Evolutionary conservation across 1,139 yeast species (phyloP).

Genomic region (Eremothecium gossypii): DNA sequence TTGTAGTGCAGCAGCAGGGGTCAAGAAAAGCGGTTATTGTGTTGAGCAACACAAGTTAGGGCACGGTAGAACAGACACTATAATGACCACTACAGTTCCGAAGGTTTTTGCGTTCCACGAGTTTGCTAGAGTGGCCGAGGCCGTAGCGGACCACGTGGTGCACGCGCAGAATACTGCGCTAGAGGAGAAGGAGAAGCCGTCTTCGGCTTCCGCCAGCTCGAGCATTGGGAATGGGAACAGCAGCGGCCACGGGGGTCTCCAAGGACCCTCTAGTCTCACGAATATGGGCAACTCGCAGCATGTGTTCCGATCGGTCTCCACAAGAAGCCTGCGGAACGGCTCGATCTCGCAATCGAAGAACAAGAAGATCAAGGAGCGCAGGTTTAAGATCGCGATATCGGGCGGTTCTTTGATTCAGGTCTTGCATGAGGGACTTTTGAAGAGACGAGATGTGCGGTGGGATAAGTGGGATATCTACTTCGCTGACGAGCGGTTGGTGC

Average conservation of each 20-base stretch:
- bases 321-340: slow-evolving; percentile 12
- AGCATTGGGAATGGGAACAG: slow-evolving; percentile 5
- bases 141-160: slow-evolving; percentile 84
- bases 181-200: slow-evolving; percentile 5
- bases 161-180: slow-evolving; percentile 54
- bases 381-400: slow-evolving; percentile 83
- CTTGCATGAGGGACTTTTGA: slow-evolving; percentile 71
- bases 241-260: background rate
- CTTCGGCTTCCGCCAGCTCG: background rate
- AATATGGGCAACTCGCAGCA: background rate
- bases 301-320: slow-evolving; percentile 5
- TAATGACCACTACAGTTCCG: slow-evolving; percentile 88
- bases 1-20: too few species aligned
- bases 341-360: slow-evolving; percentile 13
- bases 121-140: slow-evolving; percentile 84
- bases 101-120: slow-evolving; percentile 85
- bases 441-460: slow-evolving; percentile 75
- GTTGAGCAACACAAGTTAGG: background rate
- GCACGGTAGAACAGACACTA: background rate
- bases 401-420: slow-evolving; percentile 91
- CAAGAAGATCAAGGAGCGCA: slow-evolving; percentile 38
- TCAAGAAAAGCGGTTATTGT: background rate
- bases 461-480: slow-evolving; percentile 92
- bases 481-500: slow-evolving; percentile 94
- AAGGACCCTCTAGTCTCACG: background rate